Evolutionary conservation across 1,139 yeast genomes (phyloP).

Genomic region (Taphrina wiesneri): DNA sequence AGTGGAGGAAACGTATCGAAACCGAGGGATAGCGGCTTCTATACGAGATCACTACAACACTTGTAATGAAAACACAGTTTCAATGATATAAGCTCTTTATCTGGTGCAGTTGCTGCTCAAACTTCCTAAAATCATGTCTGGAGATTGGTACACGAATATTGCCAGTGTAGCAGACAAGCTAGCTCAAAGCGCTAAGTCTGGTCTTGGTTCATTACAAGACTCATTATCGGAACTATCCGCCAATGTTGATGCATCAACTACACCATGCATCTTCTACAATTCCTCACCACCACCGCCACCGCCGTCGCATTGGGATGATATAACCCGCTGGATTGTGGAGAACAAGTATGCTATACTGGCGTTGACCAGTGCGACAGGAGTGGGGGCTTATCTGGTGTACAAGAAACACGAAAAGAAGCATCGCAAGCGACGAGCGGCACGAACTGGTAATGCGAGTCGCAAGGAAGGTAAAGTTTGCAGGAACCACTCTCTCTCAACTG

Average conservation of each 20-base stretch:
- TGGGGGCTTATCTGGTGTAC: constrained; percentile 10
- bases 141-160: constrained; percentile 28
- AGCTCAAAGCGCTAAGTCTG: background rate
- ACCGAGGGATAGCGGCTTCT: background rate
- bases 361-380: constrained; percentile 9
- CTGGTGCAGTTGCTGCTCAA: too few relatives aligned
- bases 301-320: constrained; percentile 1
- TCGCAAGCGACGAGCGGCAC: constrained; percentile 21
- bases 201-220: constrained; percentile 9
- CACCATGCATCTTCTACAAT: background rate
- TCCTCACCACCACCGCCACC: constrained; percentile 19
- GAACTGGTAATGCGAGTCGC: constrained; percentile 29
- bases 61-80: background rate
- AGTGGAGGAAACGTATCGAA: background rate
- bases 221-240: constrained; percentile 6
- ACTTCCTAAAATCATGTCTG: constrained; percentile 1
- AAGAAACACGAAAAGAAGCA: constrained; percentile 8
- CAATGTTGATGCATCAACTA: background rate
- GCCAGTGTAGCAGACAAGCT: constrained; percentile 2
- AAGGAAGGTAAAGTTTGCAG: constrained; percentile 7
- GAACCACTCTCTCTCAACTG: background rate
- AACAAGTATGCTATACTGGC: constrained; percentile 13
- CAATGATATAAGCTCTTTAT: background rate
- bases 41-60: background rate
- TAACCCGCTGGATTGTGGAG: background rate